These are phyloP conservation scores for Hirschfeldia incana DNA, from an alignment of 345 rosid genomes.

Conservation along the genomic window DNA sequence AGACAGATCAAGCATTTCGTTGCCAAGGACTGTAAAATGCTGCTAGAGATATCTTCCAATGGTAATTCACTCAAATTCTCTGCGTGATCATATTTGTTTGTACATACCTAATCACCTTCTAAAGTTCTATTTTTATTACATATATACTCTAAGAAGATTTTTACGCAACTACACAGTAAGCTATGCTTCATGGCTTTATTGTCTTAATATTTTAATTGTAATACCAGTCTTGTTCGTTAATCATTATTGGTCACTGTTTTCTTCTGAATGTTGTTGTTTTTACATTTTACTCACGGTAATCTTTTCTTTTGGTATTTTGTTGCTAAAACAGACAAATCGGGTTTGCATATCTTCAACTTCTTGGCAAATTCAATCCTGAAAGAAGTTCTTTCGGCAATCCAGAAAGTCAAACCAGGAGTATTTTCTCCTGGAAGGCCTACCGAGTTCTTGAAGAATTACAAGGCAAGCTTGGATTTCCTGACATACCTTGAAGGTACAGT, in stretches of 20 bases:
- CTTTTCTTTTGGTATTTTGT: slow-evolving; percentile 9
- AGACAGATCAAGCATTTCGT: slow-evolving; percentile 62
- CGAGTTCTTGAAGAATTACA: slow-evolving; percentile 87
- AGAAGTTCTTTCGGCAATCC: slow-evolving; percentile 85
- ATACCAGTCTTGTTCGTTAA: background rate
- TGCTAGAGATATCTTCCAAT: slow-evolving; percentile 76
- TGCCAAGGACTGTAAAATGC: slow-evolving; percentile 70
- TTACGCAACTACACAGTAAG: background rate
- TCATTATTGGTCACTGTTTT: background rate
- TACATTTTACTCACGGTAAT: background rate
- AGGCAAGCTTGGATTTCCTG: slow-evolving; percentile 81
- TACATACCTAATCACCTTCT: background rate
- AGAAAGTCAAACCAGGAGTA: slow-evolving; percentile 89
- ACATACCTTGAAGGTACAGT: slow-evolving; percentile 87
- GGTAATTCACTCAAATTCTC: slow-evolving; percentile 45
- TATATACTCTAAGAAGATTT: background rate
- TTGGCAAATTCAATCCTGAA: slow-evolving; percentile 90
- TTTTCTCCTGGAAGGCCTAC: slow-evolving; percentile 98
- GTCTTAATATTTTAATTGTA: background rate
- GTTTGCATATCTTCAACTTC: slow-evolving; percentile 92
- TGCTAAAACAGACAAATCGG: slow-evolving; percentile 76
- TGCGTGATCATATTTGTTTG: background rate
- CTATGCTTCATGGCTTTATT: slow-evolving; percentile 6
- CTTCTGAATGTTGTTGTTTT: slow-evolving; percentile 6
- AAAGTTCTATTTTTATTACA: background rate